Percentiles rank a stretch among this genome's conserved stretches.
These are phyloP conservation scores for Syncephalis plumigaleata DNA, from an alignment of 371 early-diverging fungal genomes.

Conservation along the genomic window DNA sequence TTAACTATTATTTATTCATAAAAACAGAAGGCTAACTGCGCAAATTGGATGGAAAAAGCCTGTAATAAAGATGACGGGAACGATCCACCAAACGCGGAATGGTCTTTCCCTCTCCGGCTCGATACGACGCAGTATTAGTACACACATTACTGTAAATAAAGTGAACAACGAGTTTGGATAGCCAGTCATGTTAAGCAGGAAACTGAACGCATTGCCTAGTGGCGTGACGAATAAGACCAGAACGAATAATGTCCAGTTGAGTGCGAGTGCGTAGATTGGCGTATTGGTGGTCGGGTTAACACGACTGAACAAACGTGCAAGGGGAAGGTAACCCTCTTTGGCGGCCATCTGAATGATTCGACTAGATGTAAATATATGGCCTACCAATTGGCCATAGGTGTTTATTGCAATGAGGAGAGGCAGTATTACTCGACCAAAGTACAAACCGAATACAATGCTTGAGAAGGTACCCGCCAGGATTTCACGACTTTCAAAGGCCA, in stretches of 20 bases:
- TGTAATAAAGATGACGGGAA: no score
- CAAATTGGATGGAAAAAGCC: no score
- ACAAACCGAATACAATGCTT: constrained; percentile 11
- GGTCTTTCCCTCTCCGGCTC: neutral
- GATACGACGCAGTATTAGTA: neutral
- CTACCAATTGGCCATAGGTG: constrained; percentile 9
- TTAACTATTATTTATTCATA: no score
- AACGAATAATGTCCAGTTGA: neutral
- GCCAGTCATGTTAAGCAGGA: neutral
- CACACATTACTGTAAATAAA: neutral
- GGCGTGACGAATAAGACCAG: neutral
- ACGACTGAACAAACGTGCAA: neutral
- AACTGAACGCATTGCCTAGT: neutral
- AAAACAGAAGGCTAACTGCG: no score
- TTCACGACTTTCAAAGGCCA: constrained; percentile 7
- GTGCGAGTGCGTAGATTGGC: neutral
- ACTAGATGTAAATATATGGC: constrained; percentile 7
- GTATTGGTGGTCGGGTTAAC: neutral
- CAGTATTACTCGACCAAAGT: constrained; percentile 5
- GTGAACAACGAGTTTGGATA: neutral
- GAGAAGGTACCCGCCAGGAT: constrained; percentile 16
- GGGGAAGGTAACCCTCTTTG: constrained; percentile 6
- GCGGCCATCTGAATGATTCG: constrained; percentile 10
- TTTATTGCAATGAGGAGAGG: constrained; percentile 11
- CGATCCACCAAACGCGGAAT: neutral